A percentile compares a stretch with the other conserved stretches of the same genome.
phyloP scores from a whole-genome alignment of 345 rosid genomes.

The Lumnitzera racemosa region DNA sequence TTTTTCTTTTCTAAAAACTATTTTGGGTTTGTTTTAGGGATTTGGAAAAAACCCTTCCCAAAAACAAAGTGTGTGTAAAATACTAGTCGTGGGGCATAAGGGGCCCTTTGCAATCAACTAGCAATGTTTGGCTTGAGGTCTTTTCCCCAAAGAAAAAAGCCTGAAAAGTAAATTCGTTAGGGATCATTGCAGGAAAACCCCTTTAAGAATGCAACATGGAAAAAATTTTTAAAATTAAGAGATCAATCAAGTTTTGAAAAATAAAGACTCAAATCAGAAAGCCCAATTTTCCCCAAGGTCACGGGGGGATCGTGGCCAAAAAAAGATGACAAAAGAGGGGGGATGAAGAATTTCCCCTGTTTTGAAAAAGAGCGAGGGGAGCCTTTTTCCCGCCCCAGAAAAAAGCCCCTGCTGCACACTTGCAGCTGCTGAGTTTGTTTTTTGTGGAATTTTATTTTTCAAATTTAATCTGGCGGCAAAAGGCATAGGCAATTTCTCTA shows the following conservation, averaged over 20 bases:
- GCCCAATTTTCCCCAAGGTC: slow-evolving; percentile 26
- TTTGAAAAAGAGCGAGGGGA: slow-evolving; percentile 89
- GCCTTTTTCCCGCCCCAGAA: slow-evolving; percentile 92
- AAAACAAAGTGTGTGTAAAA: slow-evolving; percentile 94
- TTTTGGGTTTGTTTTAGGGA: slow-evolving; percentile 47
- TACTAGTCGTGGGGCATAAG: slow-evolving; percentile 99
- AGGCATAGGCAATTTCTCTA: neutral
- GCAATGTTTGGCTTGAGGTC: slow-evolving; percentile 93
- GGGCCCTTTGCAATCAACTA: slow-evolving; percentile 95
- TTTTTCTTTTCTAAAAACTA: neutral
- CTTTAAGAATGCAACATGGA: slow-evolving; percentile 28
- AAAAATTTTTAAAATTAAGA: slow-evolving; percentile 38
- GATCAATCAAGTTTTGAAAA: slow-evolving; percentile 23
- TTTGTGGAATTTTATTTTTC: slow-evolving; percentile 9
- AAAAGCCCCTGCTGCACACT: slow-evolving; percentile 74
- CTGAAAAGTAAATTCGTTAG: slow-evolving; percentile 40
- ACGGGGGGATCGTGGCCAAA: slow-evolving; percentile 17
- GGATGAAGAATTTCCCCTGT: slow-evolving; percentile 36
- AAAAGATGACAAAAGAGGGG: slow-evolving; percentile 34
- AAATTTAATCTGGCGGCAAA: neutral
- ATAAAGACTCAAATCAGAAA: slow-evolving; percentile 23
- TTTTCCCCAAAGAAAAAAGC: slow-evolving; percentile 92
- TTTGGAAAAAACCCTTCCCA: slow-evolving; percentile 98
- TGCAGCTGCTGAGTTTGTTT: slow-evolving; percentile 87
- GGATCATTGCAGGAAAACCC: slow-evolving; percentile 53